A percentile compares a stretch with the other conserved stretches of the same genome.
Conservation (phyloP, 2,329 filamentous ascomycete genomes). For the Penicillium corylophilum region DNA sequence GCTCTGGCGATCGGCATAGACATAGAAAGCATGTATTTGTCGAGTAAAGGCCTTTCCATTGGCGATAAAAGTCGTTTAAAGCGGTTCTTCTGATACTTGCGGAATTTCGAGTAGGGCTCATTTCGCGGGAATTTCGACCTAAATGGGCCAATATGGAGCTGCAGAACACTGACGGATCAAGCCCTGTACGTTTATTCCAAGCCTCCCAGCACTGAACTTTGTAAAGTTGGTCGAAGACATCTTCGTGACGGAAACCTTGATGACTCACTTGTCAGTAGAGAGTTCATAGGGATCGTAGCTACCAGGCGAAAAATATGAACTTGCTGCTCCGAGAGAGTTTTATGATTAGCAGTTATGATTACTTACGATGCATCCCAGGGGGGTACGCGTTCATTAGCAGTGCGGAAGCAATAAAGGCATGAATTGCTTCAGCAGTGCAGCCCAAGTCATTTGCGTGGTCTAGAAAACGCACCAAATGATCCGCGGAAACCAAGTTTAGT, state of each 20-base stretch:
- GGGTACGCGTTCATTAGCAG: conserved; percentile 24
- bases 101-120: too few relatives aligned
- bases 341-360: too few relatives aligned
- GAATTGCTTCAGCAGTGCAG: not conserved
- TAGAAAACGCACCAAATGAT: not conserved
- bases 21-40: conserved; percentile 14
- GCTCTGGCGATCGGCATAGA: conserved; percentile 15
- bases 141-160: too few relatives aligned
- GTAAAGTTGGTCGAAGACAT: too few relatives aligned
- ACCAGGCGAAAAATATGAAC: too few relatives aligned
- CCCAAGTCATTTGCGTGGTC: not conserved
- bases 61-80: not conserved
- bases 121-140: too few relatives aligned
- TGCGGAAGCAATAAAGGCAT: conserved; percentile 14
- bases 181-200: too few relatives aligned
- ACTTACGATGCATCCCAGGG: conserved; percentile 21
- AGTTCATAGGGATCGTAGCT: too few relatives aligned
- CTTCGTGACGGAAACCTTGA: too few relatives aligned
- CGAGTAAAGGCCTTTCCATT: conserved; percentile 2
- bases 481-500: not conserved
- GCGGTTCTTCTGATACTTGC: not conserved
- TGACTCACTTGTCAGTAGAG: not conserved
- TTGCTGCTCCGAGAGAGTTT: too few relatives aligned
- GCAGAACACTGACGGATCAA: too few relatives aligned
- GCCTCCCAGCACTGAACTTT: too few relatives aligned